These are phyloP conservation scores for Ustilago sp. DNA, from an alignment of 1,284 basidiomycete genomes.

Conservation along the genomic window DNA sequence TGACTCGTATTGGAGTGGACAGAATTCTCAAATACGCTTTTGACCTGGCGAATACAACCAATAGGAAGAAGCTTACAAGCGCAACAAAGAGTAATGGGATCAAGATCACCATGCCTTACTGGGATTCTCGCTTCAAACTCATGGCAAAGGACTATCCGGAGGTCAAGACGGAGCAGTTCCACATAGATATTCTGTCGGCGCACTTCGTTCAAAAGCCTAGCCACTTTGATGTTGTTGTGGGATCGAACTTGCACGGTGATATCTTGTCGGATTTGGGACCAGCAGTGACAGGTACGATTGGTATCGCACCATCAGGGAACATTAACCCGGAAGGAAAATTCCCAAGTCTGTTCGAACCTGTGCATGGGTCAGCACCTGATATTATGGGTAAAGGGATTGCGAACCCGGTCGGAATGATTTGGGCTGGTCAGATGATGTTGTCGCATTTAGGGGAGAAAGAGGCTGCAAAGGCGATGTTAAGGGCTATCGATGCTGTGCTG, in stretches of 20 bases:
- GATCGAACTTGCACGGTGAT: constrained; percentile 75
- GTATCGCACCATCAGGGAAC: constrained; percentile 75
- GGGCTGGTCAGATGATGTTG: constrained; percentile 76
- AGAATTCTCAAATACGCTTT: constrained; percentile 75
- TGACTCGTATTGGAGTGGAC: constrained; percentile 74
- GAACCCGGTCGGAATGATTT: constrained; percentile 73
- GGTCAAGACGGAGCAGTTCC: constrained; percentile 68
- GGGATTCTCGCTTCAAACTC: constrained; percentile 71
- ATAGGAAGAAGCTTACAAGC: constrained; percentile 73
- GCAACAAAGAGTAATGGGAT: constrained; percentile 71
- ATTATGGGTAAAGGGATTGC: constrained; percentile 58
- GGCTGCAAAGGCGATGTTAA: constrained; percentile 73
- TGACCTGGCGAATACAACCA: constrained; percentile 73
- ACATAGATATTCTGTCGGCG: constrained; percentile 73
- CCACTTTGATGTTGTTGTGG: constrained; percentile 74
- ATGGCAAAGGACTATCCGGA: constrained; percentile 74
- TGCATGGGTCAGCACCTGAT: constrained; percentile 40
- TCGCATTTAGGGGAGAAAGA: constrained; percentile 73
- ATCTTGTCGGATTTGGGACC: constrained; percentile 75
- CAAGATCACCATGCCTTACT: constrained; percentile 64
- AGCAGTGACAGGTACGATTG: constrained; percentile 75
- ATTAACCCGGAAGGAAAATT: constrained; percentile 73
- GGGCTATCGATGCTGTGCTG: constrained; percentile 73
- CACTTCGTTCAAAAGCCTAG: constrained; percentile 74
- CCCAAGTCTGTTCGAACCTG: constrained; percentile 73